These are phyloP conservation scores for Lepidium africanum DNA, from an alignment of 345 rosid genomes.

Conservation along the genomic window DNA sequence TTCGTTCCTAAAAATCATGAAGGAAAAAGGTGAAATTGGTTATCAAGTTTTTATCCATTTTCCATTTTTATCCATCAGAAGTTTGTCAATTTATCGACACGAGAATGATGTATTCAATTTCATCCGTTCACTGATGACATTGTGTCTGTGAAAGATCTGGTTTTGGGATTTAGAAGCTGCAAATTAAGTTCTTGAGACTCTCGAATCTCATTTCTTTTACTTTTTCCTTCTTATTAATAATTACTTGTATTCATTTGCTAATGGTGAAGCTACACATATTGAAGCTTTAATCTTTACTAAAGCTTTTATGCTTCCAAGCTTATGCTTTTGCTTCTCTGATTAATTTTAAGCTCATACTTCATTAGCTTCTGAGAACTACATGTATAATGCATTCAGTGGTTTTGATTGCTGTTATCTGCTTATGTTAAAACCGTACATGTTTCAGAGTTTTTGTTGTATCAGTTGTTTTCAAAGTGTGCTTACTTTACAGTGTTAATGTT, in stretches of 20 bases:
- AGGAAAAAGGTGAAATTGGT: conserved; percentile 48
- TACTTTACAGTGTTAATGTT: background rate
- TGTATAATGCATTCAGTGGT: background rate
- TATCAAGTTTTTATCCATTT: background rate
- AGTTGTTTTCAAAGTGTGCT: background rate
- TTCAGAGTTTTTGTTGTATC: background rate
- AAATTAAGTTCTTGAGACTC: background rate
- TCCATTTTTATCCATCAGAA: background rate
- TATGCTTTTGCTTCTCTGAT: background rate
- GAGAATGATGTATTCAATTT: background rate
- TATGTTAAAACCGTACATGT: background rate
- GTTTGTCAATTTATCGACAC: background rate
- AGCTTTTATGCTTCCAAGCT: background rate
- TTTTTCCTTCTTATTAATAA: too few relatives aligned
- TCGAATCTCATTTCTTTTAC: too few relatives aligned
- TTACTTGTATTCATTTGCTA: background rate
- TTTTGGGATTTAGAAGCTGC: background rate
- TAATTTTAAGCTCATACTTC: background rate
- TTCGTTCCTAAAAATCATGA: conserved; percentile 82
- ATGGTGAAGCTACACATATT: background rate
- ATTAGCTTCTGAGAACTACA: background rate
- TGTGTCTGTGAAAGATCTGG: background rate
- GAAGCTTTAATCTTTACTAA: background rate
- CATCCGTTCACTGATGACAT: background rate
- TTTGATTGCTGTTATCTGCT: background rate